Base-by-base conservation (phyloP, 768 basidiomycete species). In the Dioszegia hungarica region DNA sequence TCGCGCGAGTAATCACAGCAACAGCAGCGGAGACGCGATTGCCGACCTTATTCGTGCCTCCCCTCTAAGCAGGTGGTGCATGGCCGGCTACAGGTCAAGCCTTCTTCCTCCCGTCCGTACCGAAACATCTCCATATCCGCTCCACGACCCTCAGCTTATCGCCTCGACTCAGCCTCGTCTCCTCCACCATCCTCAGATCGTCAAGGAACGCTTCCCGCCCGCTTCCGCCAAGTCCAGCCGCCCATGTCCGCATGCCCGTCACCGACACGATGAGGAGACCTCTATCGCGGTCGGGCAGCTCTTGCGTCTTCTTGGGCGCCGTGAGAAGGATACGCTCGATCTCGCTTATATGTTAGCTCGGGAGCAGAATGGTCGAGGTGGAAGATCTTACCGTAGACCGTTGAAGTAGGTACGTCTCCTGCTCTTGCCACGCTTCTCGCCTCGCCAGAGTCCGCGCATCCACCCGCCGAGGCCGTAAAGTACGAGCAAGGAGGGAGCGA, bases 41-140 rank as follows among this genome's bases (percentile, higher is more conserved):
- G n/a, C n/a, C n/a, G n/a, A n/a, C 4, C 19, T 22, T 49, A 49
- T 49, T 36, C 47, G 14, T 19, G 31, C 33, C 29, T 14, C 33
- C 20, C 47, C 34, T 28, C 36, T 49, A 43, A 2, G 12, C 22
- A 33, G 31, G 14, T 22, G 19, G 19, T 11, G 5, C 9, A 40
- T 40, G 20, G 8, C n/a, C 5, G 3, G 34, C 10, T 51, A 51
- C 4, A n/a, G 15, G 15, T 31, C 38, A 57, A 25, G 29, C n/a
- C 24, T 10, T 39, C 41, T 54, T 17, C 38, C 46, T 15, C 14
- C 73, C 73, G 29, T 67, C 65, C 2, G 62, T 50, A 1, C 86
- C 86, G 90, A 90, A 97, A 54, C 84, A 84, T 65, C 86, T 83
- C 89, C 91, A 90, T 84, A 94, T 90, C 70, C 89, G 78, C 46